Percentiles rank a stretch among this genome's conserved stretches.
These are phyloP conservation scores for Fonsecaea pedrosoi DNA, from an alignment of 2,329 filamentous ascomycete genomes.

Conservation along the genomic window DNA sequence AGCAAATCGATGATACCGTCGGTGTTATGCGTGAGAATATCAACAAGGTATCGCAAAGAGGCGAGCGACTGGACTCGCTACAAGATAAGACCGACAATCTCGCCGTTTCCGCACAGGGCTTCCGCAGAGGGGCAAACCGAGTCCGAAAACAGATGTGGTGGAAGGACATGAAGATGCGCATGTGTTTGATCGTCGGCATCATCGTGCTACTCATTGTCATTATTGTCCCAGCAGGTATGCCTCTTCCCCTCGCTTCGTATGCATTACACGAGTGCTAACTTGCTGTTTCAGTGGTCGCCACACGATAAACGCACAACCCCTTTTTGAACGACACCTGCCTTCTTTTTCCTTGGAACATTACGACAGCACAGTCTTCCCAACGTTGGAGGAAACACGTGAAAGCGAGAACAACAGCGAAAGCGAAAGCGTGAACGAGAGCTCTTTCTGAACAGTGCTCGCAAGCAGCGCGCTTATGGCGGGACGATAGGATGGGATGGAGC, in stretches of 20 bases:
- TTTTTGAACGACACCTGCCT: conserved; percentile 2
- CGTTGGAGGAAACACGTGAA: conserved; percentile 19
- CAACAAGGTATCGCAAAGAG: conserved; percentile 93
- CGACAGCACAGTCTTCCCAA: conserved; percentile 28
- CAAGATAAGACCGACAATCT: conserved; percentile 95
- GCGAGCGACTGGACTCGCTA: conserved; percentile 82
- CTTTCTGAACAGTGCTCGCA: conserved; percentile 18
- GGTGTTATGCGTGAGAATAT: conserved; percentile 97
- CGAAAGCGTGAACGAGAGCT: conserved; percentile 25
- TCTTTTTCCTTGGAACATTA: conserved; percentile 14
- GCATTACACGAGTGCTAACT: conserved; percentile 12
- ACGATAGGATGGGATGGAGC: conserved; percentile 22
- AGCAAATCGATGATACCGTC: conserved; percentile 98
- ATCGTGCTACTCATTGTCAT: conserved; percentile 92
- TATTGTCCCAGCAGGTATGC: conserved; percentile 87
- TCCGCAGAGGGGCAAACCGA: conserved; percentile 93
- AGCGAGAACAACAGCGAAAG: conserved; percentile 13
- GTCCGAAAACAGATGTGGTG: conserved; percentile 99
- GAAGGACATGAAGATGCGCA: conserved; percentile 99
- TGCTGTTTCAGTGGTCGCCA: conserved; percentile 37
- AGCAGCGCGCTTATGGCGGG: conserved; percentile 24
- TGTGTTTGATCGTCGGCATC: conserved; percentile 90
- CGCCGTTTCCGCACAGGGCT: conserved; percentile 89
- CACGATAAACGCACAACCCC: conserved; percentile 25
- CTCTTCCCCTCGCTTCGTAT: neutral